Conservation (phyloP, 208 protist species). For the Polymyxa betae region DNA sequence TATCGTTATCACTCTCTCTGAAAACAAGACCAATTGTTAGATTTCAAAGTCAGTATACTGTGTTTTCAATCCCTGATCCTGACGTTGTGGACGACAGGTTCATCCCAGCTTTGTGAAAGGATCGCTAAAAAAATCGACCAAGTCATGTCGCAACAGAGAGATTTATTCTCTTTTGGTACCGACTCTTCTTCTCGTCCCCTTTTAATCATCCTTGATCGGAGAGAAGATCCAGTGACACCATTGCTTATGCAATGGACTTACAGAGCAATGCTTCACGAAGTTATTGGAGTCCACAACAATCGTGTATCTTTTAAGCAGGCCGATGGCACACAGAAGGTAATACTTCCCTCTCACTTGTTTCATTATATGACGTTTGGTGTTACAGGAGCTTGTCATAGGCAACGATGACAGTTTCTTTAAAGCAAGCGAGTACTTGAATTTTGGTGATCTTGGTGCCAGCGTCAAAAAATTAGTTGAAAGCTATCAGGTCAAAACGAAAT, state of each 20-base stretch:
- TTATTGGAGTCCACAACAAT: conserved; percentile 62
- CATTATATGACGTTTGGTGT: conserved; percentile 25
- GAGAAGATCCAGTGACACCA: conserved; percentile 63
- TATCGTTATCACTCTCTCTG: conserved; percentile 54
- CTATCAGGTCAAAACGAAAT: conserved; percentile 54
- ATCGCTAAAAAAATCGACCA: conserved; percentile 57
- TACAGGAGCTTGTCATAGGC: conserved; percentile 50
- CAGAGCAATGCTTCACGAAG: conserved; percentile 64
- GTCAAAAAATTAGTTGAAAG: conserved; percentile 52
- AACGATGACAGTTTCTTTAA: conserved; percentile 57
- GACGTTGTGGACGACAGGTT: not conserved
- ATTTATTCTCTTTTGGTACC: conserved; percentile 58
- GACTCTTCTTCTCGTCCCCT: conserved; percentile 45
- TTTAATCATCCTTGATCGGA: conserved; percentile 63
- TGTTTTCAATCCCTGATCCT: not conserved
- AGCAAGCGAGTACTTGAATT: conserved; percentile 2
- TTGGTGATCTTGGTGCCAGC: conserved; percentile 60
- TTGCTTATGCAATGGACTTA: conserved; percentile 67
- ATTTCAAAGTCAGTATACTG: conserved; percentile 46
- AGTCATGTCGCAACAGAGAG: conserved; percentile 30
- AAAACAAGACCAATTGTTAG: conserved; percentile 61
- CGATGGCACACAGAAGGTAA: not conserved
- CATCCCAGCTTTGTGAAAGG: not conserved
- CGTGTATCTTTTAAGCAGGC: conserved; percentile 42
- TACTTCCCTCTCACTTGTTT: not conserved